Percentiles rank a stretch among this genome's conserved stretches.
Evolutionary conservation across 306 rosid genomes (phyloP).

Genomic region (Prunus mume): DNA sequence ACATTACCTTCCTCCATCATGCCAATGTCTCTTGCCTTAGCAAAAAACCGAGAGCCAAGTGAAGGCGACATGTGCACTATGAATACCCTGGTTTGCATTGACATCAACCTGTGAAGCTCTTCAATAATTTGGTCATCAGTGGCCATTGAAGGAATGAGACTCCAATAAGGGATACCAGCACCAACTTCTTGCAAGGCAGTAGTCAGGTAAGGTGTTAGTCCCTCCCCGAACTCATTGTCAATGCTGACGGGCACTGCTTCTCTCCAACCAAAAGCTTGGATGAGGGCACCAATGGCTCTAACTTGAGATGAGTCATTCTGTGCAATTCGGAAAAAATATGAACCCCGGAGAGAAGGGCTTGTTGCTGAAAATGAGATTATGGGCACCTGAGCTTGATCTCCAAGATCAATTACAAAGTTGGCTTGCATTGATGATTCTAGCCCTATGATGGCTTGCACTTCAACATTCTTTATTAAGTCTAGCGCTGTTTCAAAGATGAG

Average conservation of each 20-base stretch:
- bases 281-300: slow-evolving; percentile 24
- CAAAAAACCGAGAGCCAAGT: slow-evolving; percentile 31
- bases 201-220: slow-evolving; percentile 39
- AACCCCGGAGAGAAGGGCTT: slow-evolving; percentile 40
- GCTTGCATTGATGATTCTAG: slow-evolving; percentile 52
- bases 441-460: slow-evolving; percentile 42
- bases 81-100: slow-evolving; percentile 48
- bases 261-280: slow-evolving; percentile 46
- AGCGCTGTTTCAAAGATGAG: slow-evolving; percentile 12
- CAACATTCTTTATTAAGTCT: slow-evolving; percentile 21
- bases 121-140: slow-evolving; percentile 16
- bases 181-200: slow-evolving; percentile 32
- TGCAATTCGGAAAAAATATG: slow-evolving; percentile 46
- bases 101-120: slow-evolving; percentile 47
- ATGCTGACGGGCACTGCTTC: slow-evolving; percentile 37
- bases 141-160: slow-evolving; percentile 32
- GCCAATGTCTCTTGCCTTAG: slow-evolving; percentile 38
- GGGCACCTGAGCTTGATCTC: slow-evolving; percentile 45
- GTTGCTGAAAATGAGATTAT: slow-evolving; percentile 47
- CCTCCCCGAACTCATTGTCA: slow-evolving; percentile 43
- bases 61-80: slow-evolving; percentile 35
- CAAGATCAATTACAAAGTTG: slow-evolving; percentile 42
- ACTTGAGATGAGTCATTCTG: slow-evolving; percentile 43
- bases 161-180: slow-evolving; percentile 32
- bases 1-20: slow-evolving; percentile 46